phyloP scores from a whole-genome alignment of 2,329 filamentous ascomycete genomes.

The Elsinoe ampelina region DNA sequence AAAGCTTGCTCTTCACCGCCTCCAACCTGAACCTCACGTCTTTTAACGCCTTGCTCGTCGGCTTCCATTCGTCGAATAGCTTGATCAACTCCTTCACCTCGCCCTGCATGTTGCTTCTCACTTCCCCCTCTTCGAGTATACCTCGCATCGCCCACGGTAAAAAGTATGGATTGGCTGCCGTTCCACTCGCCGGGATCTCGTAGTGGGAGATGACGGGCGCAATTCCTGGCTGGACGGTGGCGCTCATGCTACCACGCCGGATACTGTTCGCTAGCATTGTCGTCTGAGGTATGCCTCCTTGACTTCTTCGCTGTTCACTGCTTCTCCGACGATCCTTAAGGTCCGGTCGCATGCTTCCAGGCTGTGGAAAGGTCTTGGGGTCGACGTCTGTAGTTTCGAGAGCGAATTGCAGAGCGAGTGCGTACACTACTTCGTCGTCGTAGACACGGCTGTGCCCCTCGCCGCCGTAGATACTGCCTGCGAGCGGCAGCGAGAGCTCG shows the following conservation, averaged over 20 bases:
- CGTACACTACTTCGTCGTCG: slow-evolving; percentile 78
- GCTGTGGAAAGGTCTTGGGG: slow-evolving; percentile 3
- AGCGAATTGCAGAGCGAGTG: slow-evolving; percentile 42
- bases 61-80: slow-evolving; percentile 92
- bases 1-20: slow-evolving; percentile 77
- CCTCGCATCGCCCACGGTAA: slow-evolving; percentile 94
- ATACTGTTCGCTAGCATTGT: slow-evolving; percentile 26
- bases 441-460: slow-evolving; percentile 92
- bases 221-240: slow-evolving; percentile 22
- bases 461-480: slow-evolving; percentile 81
- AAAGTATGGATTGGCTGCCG: slow-evolving; percentile 70
- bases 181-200: slow-evolving; percentile 27
- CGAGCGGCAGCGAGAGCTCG: slow-evolving; percentile 78
- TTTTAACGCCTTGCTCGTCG: slow-evolving; percentile 78
- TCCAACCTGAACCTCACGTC: slow-evolving; percentile 94
- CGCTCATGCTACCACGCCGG: slow-evolving; percentile 24
- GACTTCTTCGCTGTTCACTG: slow-evolving; percentile 19
- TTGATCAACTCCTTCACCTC: slow-evolving; percentile 73
- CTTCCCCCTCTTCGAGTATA: slow-evolving; percentile 80
- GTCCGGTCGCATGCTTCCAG: slow-evolving; percentile 17
- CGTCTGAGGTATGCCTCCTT: slow-evolving; percentile 23
- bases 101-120: slow-evolving; percentile 65
- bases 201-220: slow-evolving; percentile 30
- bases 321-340: slow-evolving; percentile 17
- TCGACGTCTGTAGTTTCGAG: slow-evolving; percentile 36